Base-by-base conservation (phyloP, 176 grass and related monocot genomes). In the Musa beccarii region DNA sequence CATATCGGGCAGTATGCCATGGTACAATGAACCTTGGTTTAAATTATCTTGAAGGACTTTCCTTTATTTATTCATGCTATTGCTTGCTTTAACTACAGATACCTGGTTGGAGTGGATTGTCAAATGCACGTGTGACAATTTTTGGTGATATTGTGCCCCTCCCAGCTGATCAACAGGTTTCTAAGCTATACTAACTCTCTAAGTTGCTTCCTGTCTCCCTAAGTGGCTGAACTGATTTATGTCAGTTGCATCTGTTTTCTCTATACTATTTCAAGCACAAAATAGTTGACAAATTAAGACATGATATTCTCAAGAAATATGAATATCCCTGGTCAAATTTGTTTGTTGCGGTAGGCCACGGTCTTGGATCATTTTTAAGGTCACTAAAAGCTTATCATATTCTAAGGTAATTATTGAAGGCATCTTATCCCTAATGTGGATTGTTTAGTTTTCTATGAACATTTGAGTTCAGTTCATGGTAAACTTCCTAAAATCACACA, bases 81-180 rank as follows among this genome's bases (percentile, higher is more conserved):
- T 64, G 17, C 15, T 63, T 76, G 21, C 24, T 51, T 79, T 56
- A 21, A 26, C 34, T 20, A 28, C 49, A 99, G 95, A 89, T 99
- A 65, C 95, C 95, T 86, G 95, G 95, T 89, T 99, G 95, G 90
- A 99, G 90, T 82, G 90, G 86, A 12, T 74, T 99, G 43, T 99
- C 95, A 51, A 99, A 99, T 84, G 95, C 95, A 2, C 90, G 95
- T 12, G 95, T 99, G 15, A 99, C 95, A 16, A 99, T 99, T 79
- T 99, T 99, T 85, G 95, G 95, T 69, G 90, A 99, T 82, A 75
- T 99, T 61, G 73, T 91, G 26, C 95, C 95, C 78, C 80, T 99
- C 49, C 84, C 95, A 82, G 75, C 86, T 77, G 86, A 91, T 8
- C 88, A 89, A 26, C 90, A 99, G 88, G 95, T 99, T 80, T 53